Evolutionary conservation across 1,284 basidiomycete species (phyloP), one percentile per base, ranked within the genome.

Genomic region (Moniliophthora roreri): DNA sequence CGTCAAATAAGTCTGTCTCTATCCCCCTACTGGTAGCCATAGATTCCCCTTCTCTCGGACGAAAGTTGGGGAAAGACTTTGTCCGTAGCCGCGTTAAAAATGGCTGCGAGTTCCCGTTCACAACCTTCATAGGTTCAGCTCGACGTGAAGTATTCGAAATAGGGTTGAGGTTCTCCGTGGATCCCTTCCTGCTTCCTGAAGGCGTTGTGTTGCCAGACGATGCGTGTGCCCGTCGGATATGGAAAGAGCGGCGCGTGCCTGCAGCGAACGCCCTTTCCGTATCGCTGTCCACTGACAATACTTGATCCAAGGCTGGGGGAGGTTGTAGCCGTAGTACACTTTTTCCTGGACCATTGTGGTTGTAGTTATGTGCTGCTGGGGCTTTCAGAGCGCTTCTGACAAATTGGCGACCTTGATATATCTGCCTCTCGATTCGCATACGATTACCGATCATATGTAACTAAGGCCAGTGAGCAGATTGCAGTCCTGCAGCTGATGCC

Each of bases 381-480:
- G 51, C 65, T 50, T 72, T 74, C 44, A 77, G 66, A 2, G 77
- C 73, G 53, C 72, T 78, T 21, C 91, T 86, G 34, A 92, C 80
- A 51, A 81, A 78, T 63, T 88, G 84, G 11, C 95, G 84, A 15
- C 95, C 94, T 10, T 85, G 75, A 44, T 88, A 78, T 51, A 98
- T 91, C 59, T 95, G 87, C 44, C 86, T 84, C 70, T 97, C 89
- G 36, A 93, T 78, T 10, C 84, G 78, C 52, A 83, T 77, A 26
- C 95, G 79, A 65, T 98, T 97, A 62, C 89, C 83, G 51, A 96
- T 91, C 81, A 98, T 96, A 62, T 93, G 92, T 10, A 95, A 71
- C 92, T 94, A 58, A 37, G 15, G n/a, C 8, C n/a, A 50, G 24
- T 36, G 6, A 26, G 21, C 2, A 35, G 18, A 32, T 32, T 32